These are phyloP conservation scores for Fusarium newnesense DNA, from an alignment of 2,329 filamentous ascomycete genomes.

Conservation along the genomic window DNA sequence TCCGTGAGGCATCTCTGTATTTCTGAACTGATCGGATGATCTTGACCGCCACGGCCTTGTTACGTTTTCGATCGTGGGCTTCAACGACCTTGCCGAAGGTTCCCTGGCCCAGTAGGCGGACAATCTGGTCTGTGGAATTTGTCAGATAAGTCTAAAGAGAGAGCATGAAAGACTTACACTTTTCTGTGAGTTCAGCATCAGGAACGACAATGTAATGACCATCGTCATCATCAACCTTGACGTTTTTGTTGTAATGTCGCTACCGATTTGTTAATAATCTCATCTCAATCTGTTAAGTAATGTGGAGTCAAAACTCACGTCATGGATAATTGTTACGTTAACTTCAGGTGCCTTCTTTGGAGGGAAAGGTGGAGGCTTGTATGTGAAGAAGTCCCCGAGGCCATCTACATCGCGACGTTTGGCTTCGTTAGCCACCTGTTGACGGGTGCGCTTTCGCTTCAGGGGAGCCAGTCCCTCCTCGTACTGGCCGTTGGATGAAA, in stretches of 20 bases:
- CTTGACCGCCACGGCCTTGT: conserved; percentile 89
- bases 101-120: conserved; percentile 91
- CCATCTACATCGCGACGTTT: conserved; percentile 80
- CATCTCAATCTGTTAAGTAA: neutral
- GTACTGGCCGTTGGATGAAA: conserved; percentile 70
- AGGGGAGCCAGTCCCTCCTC: conserved; percentile 77
- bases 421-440: conserved; percentile 83
- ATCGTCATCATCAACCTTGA: conserved; percentile 94
- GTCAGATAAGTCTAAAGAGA: neutral
- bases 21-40: conserved; percentile 99
- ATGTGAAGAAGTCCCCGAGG: conserved; percentile 77
- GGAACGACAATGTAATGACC: conserved; percentile 96
- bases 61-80: conserved; percentile 81
- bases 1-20: conserved; percentile 94
- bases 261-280: conserved; percentile 31
- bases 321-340: conserved; percentile 68
- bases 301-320: conserved; percentile 61
- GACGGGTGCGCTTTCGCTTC: conserved; percentile 89
- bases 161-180: conserved; percentile 73
- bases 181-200: conserved; percentile 84
- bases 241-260: conserved; percentile 61
- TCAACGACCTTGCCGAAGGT: conserved; percentile 99
- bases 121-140: conserved; percentile 77
- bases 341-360: conserved; percentile 91
- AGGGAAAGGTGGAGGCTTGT: conserved; percentile 87